Base-by-base conservation (phyloP, 768 basidiomycete genomes). In the Leccinum barrowsii region DNA sequence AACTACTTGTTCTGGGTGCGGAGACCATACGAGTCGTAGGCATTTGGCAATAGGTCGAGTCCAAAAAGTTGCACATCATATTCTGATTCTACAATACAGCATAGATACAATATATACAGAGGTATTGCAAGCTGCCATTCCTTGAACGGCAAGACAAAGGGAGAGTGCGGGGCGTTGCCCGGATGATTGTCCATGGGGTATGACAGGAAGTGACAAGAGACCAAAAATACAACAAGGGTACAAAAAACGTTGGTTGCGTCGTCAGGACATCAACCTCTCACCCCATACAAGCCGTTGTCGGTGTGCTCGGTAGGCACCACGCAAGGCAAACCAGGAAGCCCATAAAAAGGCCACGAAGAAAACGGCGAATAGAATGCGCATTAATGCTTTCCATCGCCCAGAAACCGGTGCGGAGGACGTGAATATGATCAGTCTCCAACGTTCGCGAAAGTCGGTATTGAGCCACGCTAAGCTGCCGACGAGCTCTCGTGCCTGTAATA, bases 1-100 rank as follows among this genome's bases (percentile, higher is more conserved):
- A 94, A 90, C 66, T 94, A 94, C 72, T 61, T 94, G 62, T 92
- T 94, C 72, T 94, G 92, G 91, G 87, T 86, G n/a, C 78, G 91
- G 24, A 89, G 85, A 62, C 89, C 92, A 13, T 52, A 3, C 13
- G 60, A 69, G 28, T 34, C 48, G 4, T 68, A 50, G 57, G 3
- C 7, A 11, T 11, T 30, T 11, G 30, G 30, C 21, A 48, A 49
- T 13, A 21, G 4, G 24, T 48, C 48, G 8, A 56, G 22, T 12
- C 2, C 15, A 22, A 57, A 7, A 32, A 2, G 5, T 44, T 30
- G 42, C 13, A 57, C 30, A 10, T 21, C 15, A 13, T 30, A 24
- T 26, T 44, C 55, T 34, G n/a, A 7, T 55, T 53, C 50, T 55
- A 69, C 40, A 40, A 56, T 70, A 68, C 61, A 69, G 44, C 17